Percentiles rank a stretch among this genome's conserved stretches.
These are phyloP conservation scores for Prillingera fragicola DNA, from an alignment of 1,284 basidiomycete species.

Conservation along the genomic window DNA sequence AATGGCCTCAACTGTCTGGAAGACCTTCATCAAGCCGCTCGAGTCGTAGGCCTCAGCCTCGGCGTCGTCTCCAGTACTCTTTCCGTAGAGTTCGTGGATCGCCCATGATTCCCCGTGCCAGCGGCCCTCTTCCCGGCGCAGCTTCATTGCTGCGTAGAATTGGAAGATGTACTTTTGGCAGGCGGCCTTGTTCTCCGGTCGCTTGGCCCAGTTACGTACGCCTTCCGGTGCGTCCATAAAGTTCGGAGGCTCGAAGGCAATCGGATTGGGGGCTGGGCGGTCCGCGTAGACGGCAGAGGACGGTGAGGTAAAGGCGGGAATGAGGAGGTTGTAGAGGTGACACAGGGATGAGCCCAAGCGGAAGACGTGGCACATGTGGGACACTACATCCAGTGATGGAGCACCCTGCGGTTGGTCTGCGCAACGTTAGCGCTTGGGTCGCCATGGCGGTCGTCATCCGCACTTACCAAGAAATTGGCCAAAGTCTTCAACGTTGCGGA, in stretches of 20 bases:
- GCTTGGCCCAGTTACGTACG: slow-evolving; percentile 59
- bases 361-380: slow-evolving; percentile 90
- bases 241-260: slow-evolving; percentile 52
- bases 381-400: slow-evolving; percentile 57
- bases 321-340: slow-evolving; percentile 89
- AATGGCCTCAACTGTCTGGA: slow-evolving; percentile 84
- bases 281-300: slow-evolving; percentile 52
- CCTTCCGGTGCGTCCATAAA: slow-evolving; percentile 60
- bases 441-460: background rate
- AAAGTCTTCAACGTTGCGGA: slow-evolving; percentile 44
- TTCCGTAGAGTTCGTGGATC: slow-evolving; percentile 71
- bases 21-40: slow-evolving; percentile 80
- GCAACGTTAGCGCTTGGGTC: background rate
- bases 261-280: slow-evolving; percentile 44
- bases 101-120: slow-evolving; percentile 52
- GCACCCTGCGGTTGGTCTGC: slow-evolving; percentile 40
- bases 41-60: slow-evolving; percentile 41
- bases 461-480: slow-evolving; percentile 42
- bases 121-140: slow-evolving; percentile 48
- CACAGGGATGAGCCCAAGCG: slow-evolving; percentile 88
- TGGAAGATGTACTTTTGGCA: slow-evolving; percentile 55
- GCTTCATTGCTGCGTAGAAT: slow-evolving; percentile 53
- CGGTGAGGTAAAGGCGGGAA: slow-evolving; percentile 56
- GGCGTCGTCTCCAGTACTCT: slow-evolving; percentile 64
- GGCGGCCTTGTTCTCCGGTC: slow-evolving; percentile 71